Percentiles rank a stretch among this genome's conserved stretches.
Evolutionary conservation across 2,329 filamentous ascomycete species (phyloP).

Genomic region (Calycina marina): DNA sequence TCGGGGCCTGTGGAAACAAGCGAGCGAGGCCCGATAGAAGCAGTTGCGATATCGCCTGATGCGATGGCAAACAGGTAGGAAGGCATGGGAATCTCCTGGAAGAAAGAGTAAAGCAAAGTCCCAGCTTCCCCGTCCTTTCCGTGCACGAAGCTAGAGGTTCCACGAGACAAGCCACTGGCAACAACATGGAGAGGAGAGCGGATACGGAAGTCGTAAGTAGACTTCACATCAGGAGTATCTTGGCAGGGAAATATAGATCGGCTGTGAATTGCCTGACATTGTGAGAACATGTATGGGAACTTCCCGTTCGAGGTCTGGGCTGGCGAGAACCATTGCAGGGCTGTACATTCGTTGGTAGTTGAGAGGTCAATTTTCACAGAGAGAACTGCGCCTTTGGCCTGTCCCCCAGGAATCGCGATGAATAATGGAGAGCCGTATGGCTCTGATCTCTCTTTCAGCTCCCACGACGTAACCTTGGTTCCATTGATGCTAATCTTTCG

Average conservation of each 20-base stretch:
- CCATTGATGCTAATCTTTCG: slow-evolving; percentile 56
- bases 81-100: slow-evolving; percentile 85
- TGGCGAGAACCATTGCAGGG: slow-evolving; percentile 87
- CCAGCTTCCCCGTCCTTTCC: slow-evolving; percentile 35
- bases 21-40: slow-evolving; percentile 75
- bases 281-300: slow-evolving; percentile 94
- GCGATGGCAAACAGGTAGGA: slow-evolving; percentile 92
- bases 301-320: slow-evolving; percentile 92
- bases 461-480: slow-evolving; percentile 46
- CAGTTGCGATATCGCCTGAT: slow-evolving; percentile 68
- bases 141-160: slow-evolving; percentile 34
- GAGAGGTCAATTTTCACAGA: slow-evolving; percentile 52
- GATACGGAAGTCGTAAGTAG: slow-evolving; percentile 82
- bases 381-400: slow-evolving; percentile 36
- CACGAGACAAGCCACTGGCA: slow-evolving; percentile 61
- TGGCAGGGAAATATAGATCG: slow-evolving; percentile 92
- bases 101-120: slow-evolving; percentile 62
- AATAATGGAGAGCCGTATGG: slow-evolving; percentile 63
- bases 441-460: slow-evolving; percentile 47
- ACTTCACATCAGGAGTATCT: slow-evolving; percentile 94
- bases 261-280: slow-evolving; percentile 93
- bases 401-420: slow-evolving; percentile 42
- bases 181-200: slow-evolving; percentile 80
- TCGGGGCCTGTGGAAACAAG: slow-evolving; percentile 79
- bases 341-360: slow-evolving; percentile 80